Conservation (phyloP, 225 moss, liverwort and hornwort species). For the Polytrichum commune region DNA sequence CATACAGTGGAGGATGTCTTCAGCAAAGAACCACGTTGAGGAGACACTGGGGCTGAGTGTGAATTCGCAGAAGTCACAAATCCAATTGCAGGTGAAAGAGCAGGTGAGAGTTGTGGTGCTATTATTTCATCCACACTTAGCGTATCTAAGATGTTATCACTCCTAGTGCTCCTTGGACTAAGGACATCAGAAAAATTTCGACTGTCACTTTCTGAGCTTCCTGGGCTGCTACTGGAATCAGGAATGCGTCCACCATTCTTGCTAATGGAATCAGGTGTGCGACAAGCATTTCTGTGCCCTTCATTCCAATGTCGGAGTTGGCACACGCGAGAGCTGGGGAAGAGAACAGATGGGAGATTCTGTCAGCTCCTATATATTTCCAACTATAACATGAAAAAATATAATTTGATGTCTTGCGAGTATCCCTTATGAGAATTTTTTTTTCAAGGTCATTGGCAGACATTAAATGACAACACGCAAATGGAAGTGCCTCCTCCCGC, state of each 20-base stretch:
- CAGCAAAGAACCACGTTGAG: slow-evolving; percentile 36
- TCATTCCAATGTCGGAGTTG: slow-evolving; percentile 78
- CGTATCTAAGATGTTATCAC: slow-evolving; percentile 37
- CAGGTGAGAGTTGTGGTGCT: slow-evolving; percentile 40
- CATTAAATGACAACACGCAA: not conserved
- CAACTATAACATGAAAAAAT: not conserved
- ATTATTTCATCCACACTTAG: slow-evolving; percentile 13
- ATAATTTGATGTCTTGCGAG: not conserved
- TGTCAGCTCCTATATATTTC: not conserved
- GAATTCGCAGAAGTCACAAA: slow-evolving; percentile 21
- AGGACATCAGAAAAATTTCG: slow-evolving; percentile 53
- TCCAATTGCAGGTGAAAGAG: slow-evolving; percentile 26
- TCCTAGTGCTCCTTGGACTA: slow-evolving; percentile 56
- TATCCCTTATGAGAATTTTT: not conserved
- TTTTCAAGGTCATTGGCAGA: not conserved
- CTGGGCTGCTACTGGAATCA: slow-evolving; percentile 55
- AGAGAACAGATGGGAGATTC: slow-evolving; percentile 7
- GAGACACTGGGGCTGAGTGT: slow-evolving; percentile 44
- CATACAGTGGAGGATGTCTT: slow-evolving; percentile 38
- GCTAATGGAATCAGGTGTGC: slow-evolving; percentile 48
- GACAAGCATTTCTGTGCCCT: slow-evolving; percentile 75
- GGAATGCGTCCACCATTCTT: slow-evolving; percentile 17
- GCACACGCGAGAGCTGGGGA: slow-evolving; percentile 68
- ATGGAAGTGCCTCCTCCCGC: not conserved
- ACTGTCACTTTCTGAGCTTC: slow-evolving; percentile 49